phyloP scores from a whole-genome alignment of 2,329 filamentous ascomycete genomes.

The Fusarium sulawesiense region DNA sequence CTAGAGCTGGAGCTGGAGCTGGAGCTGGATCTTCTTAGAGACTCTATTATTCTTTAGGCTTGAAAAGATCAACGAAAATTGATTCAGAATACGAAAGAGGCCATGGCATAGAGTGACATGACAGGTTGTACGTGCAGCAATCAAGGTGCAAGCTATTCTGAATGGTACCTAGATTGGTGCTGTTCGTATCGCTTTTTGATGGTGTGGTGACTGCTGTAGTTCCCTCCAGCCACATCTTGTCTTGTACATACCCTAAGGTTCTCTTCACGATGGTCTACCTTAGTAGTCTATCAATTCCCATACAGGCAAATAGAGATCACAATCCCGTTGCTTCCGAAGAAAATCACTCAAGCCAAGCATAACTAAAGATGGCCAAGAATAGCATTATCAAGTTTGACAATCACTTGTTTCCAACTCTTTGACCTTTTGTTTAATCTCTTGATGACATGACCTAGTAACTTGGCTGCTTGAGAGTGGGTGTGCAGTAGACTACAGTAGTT shows the following conservation, averaged over 20 bases:
- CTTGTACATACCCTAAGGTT: neutral
- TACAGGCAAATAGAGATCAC: neutral
- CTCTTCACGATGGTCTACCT: too few relatives aligned
- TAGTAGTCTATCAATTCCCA: neutral
- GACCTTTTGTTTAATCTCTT: neutral
- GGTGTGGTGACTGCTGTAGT: slow-evolving; percentile 34
- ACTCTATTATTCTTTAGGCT: neutral
- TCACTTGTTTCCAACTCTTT: slow-evolving; percentile 7
- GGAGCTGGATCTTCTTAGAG: neutral
- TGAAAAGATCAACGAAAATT: slow-evolving; percentile 4
- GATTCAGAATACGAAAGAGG: slow-evolving; percentile 28
- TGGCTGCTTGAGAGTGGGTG: slow-evolving; percentile 19
- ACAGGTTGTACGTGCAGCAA: slow-evolving; percentile 3
- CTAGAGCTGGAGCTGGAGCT: neutral
- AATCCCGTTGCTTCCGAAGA: slow-evolving; percentile 19
- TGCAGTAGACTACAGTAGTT: slow-evolving; percentile 24
- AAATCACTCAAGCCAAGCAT: slow-evolving; percentile 5
- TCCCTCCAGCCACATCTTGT: slow-evolving; percentile 24
- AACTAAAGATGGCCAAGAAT: slow-evolving; percentile 8
- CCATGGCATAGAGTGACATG: neutral
- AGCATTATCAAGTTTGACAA: slow-evolving; percentile 3
- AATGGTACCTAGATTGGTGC: slow-evolving; percentile 26
- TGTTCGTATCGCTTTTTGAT: slow-evolving; percentile 28
- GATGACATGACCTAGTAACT: neutral
- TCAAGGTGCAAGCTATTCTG: neutral